Evolutionary conservation across 78 protist genomes (phyloP).

Genomic region (Planoprotostelium fungivorum): DNA sequence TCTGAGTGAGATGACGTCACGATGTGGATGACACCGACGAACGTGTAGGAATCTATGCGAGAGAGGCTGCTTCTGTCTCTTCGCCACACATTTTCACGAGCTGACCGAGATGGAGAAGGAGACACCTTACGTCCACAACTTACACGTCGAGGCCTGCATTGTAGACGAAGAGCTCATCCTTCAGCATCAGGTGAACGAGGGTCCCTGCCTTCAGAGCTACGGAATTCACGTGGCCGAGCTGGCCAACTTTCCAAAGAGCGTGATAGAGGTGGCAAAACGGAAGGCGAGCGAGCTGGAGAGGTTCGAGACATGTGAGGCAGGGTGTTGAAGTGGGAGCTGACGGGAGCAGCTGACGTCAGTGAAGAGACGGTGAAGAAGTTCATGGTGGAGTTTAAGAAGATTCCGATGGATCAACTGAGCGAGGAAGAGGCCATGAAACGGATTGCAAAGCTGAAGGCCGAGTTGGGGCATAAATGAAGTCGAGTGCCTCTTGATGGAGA

Average conservation of each 20-base stretch:
- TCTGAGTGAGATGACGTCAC: constrained; percentile 77
- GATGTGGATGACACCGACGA: background rate
- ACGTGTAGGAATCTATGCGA: constrained; percentile 29
- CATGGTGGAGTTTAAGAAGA: background rate
- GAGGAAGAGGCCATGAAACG: background rate
- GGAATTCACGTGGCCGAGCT: constrained; percentile 93
- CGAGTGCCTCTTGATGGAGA: no score
- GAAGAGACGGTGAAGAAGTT: background rate
- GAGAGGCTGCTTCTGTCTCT: constrained; percentile 69
- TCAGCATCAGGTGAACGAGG: constrained; percentile 25
- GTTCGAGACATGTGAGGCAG: constrained; percentile 48
- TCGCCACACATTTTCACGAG: constrained; percentile 98
- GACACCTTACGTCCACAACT: constrained; percentile 38
- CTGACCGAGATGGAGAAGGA: constrained; percentile 60
- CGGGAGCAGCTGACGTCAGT: background rate
- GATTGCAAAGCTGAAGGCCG: background rate
- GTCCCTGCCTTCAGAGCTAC: constrained; percentile 86
- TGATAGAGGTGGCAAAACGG: constrained; percentile 52
- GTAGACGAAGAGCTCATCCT: constrained; percentile 6
- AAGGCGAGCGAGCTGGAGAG: constrained; percentile 84
- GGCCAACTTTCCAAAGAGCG: constrained; percentile 66
- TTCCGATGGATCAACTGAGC: background rate
- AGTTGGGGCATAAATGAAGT: no score
- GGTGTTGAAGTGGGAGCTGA: background rate
- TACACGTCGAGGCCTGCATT: constrained; percentile 74